Conservation (phyloP, 2,329 filamentous ascomycete species). For the Ophiosphaerella herpotricha region DNA sequence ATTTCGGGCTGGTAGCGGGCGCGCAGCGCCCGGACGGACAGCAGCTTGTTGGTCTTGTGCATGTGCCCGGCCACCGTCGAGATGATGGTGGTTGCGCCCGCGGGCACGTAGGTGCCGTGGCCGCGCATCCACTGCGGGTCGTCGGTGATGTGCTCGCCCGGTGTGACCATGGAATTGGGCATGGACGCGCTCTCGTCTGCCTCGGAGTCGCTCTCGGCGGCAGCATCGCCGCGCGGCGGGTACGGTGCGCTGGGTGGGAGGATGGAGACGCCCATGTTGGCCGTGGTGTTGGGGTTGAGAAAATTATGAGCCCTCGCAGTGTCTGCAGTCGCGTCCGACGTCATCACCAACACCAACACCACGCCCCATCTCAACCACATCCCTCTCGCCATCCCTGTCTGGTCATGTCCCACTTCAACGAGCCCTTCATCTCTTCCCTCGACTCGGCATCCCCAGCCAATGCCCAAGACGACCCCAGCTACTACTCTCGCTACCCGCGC, state of each 20-base stretch:
- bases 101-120: slow-evolving; percentile 83
- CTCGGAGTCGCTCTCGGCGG: slow-evolving; percentile 55
- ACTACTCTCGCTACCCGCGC: slow-evolving; percentile 44
- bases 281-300: neutral
- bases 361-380: neutral
- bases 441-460: slow-evolving; percentile 26
- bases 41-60: slow-evolving; percentile 93
- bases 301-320: neutral
- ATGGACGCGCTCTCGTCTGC: slow-evolving; percentile 26
- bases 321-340: slow-evolving; percentile 16
- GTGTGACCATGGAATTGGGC: slow-evolving; percentile 71
- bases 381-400: neutral
- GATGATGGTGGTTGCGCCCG: slow-evolving; percentile 70
- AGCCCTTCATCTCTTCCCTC: slow-evolving; percentile 36
- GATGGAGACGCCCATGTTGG: slow-evolving; percentile 63
- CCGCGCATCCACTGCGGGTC: slow-evolving; percentile 99
- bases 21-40: slow-evolving; percentile 86
- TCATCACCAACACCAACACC: slow-evolving; percentile 25
- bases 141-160: slow-evolving; percentile 83
- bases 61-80: slow-evolving; percentile 90
- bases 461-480: slow-evolving; percentile 44
- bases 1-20: slow-evolving; percentile 96
- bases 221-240: slow-evolving; percentile 40
- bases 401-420: slow-evolving; percentile 16
- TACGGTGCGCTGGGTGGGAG: slow-evolving; percentile 54